Conservation (phyloP, 805 yeast genomes). For the Wickerhamomyces hampshirensis region DNA sequence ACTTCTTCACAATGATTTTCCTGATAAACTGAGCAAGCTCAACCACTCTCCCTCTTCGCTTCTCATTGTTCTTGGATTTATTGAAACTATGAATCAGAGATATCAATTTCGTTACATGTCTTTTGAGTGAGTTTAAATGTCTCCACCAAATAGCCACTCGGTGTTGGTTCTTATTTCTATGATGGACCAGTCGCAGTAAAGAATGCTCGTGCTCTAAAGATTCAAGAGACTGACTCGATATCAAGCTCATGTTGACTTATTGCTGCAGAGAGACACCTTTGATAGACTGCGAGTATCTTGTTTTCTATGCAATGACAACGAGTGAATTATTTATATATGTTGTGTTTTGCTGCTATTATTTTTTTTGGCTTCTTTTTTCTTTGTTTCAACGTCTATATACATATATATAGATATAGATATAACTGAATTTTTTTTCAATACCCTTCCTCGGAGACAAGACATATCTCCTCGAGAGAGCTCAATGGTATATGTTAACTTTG, state of each 20-base stretch:
- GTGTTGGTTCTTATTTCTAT: conserved; percentile 76
- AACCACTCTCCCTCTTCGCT: conserved; percentile 10
- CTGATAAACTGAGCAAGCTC: conserved; percentile 26
- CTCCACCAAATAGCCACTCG: conserved; percentile 74
- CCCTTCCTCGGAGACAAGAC: no score
- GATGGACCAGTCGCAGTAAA: conserved; percentile 58
- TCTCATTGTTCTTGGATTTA: conserved; percentile 6
- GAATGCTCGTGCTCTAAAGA: conserved; percentile 45
- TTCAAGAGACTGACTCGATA: background rate
- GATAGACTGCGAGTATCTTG: no score
- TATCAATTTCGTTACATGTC: conserved; percentile 43
- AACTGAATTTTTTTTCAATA: no score
- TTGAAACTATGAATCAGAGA: conserved; percentile 8
- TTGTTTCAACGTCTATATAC: no score
- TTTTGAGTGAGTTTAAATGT: conserved; percentile 55
- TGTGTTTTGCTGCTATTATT: no score
- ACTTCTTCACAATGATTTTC: conserved; percentile 35
- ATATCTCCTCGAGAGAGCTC: no score
- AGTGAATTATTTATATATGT: no score
- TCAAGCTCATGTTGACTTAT: background rate
- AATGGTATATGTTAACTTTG: no score
- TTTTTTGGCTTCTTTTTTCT: no score
- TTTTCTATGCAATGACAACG: no score
- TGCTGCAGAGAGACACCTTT: no score
- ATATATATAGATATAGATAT: no score